Base-by-base conservation (phyloP, 1,284 basidiomycete genomes). In the Trametes pubescens region DNA sequence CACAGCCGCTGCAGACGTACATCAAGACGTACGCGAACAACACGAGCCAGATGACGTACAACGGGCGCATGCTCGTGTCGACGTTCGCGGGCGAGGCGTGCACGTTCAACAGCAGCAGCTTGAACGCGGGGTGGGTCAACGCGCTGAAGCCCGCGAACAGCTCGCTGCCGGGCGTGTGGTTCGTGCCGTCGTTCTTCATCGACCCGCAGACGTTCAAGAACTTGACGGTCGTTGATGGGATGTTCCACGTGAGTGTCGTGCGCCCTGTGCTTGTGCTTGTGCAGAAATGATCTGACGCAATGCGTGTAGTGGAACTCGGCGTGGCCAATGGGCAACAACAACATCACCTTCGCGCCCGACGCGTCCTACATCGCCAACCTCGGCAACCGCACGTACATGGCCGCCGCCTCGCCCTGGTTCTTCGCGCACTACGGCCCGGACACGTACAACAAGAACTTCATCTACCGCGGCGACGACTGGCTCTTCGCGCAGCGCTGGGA, bases 361-460 rank as follows among this genome's bases (percentile, higher is more conserved):
- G 63, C 69, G 40, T 58, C 62, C 18, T 77, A 74, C 58, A 71
- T 77, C 57, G 63, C 66, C 32, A 63, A 70, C 38, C 70, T 76
- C 29, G 67, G 65, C 9, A 69, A 67, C 37, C 70, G 71, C 35
- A 65, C 73, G 1, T 79, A 80, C 67, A 74, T 78, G 73, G 75
- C 74, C 4, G 70, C 73, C 0, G 79, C 83, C 52, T 84, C 84
- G 9, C 84, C 85, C 18, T 83, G 81, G 80, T 88, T 86, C 76
- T 86, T 81, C 77, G 84, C 82, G n/a, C 65, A 67, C 51, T 67
- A 69, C 60, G 79, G 79, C 5, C 62, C 70, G 5, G 64, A 81
- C 49, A 77, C 79, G 1, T 87, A 79, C 75, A 85, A 89, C 81
- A 90, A 89, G 79, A 89, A 90, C 77, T 82, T 77, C 75, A 83